Evolutionary conservation across 495 filamentous ascomycete species (phyloP).

Genomic region (Hypoxylon perforatum): DNA sequence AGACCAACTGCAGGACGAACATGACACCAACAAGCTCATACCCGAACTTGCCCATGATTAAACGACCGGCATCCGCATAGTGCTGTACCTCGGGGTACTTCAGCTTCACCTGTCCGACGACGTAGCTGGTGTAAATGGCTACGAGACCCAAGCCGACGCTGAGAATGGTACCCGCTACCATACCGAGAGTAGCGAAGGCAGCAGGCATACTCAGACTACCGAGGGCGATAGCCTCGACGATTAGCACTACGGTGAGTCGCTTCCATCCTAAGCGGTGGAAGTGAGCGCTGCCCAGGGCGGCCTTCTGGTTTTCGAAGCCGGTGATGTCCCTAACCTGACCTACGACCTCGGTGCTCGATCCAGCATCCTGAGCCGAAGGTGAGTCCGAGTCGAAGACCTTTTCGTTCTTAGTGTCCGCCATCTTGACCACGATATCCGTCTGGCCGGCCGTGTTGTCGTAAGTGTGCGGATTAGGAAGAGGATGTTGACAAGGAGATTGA

Average conservation of each 20-base stretch:
- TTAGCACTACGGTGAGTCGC: slow-evolving; percentile 67
- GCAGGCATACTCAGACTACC: slow-evolving; percentile 73
- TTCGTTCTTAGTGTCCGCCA: slow-evolving; percentile 37
- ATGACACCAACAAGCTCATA: slow-evolving; percentile 72
- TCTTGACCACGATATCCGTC: too few relatives aligned
- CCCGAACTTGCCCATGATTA: slow-evolving; percentile 72
- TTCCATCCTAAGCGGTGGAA: slow-evolving; percentile 62
- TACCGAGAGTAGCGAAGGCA: slow-evolving; percentile 72
- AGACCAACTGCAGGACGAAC: slow-evolving; percentile 75
- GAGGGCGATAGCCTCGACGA: slow-evolving; percentile 80
- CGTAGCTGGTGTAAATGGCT: slow-evolving; percentile 80
- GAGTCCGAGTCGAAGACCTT: slow-evolving; percentile 27
- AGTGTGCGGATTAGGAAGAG: slow-evolving; percentile 1
- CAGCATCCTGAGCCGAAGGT: slow-evolving; percentile 13
- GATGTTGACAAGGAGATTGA: slow-evolving; percentile 31
- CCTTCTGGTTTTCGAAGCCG: slow-evolving; percentile 53
- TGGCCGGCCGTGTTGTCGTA: slow-evolving; percentile 14
- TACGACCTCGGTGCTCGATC: slow-evolving; percentile 41
- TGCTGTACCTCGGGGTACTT: slow-evolving; percentile 76
- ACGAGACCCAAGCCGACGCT: slow-evolving; percentile 71
- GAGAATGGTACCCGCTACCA: slow-evolving; percentile 67
- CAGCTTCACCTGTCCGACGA: slow-evolving; percentile 82
- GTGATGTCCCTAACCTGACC: slow-evolving; percentile 45
- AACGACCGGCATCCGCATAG: slow-evolving; percentile 75
- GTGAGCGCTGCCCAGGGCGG: slow-evolving; percentile 49